Percentiles rank a stretch among this genome's conserved stretches.
Evolutionary conservation across 1,139 yeast genomes (phyloP).

Genomic region (Debaryomyces robertsiae): DNA sequence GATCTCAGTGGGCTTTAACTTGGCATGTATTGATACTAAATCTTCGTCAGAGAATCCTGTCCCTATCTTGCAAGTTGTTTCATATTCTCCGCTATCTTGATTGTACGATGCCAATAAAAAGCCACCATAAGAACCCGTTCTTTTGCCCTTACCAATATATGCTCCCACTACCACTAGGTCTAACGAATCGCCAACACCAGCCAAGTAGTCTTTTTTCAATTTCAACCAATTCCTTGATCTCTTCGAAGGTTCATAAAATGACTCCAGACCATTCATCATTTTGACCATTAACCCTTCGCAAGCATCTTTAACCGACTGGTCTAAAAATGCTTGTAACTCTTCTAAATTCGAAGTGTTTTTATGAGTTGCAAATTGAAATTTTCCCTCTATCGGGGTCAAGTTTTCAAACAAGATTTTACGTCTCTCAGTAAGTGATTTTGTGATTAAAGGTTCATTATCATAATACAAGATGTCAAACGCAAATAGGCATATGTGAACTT

Average conservation of each 20-base stretch:
- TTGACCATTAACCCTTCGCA: slow-evolving; percentile 98
- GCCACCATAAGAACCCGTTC: slow-evolving; percentile 95
- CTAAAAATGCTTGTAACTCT: slow-evolving; percentile 83
- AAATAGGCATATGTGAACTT: slow-evolving; percentile 87
- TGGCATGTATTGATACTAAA: slow-evolving; percentile 58
- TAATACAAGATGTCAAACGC: slow-evolving; percentile 83
- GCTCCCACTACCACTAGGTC: slow-evolving; percentile 96
- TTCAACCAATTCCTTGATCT: slow-evolving; percentile 95
- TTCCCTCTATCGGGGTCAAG: slow-evolving; percentile 68
- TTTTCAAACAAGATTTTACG: slow-evolving; percentile 59
- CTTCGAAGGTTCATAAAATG: slow-evolving; percentile 90
- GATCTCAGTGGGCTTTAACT: slow-evolving; percentile 70
- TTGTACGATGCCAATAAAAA: slow-evolving; percentile 88
- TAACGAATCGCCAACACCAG: slow-evolving; percentile 93
- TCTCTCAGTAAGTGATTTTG: slow-evolving; percentile 70
- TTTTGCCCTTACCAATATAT: slow-evolving; percentile 88
- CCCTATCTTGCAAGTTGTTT: slow-evolving; percentile 95
- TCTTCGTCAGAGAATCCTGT: slow-evolving; percentile 95
- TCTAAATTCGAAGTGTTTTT: slow-evolving; percentile 73
- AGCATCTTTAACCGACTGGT: slow-evolving; percentile 83
- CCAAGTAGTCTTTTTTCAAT: slow-evolving; percentile 88
- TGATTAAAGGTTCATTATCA: slow-evolving; percentile 71
- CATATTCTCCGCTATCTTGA: slow-evolving; percentile 87
- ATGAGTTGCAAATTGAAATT: slow-evolving; percentile 77
- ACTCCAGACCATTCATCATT: slow-evolving; percentile 77